These are phyloP conservation scores for Amanita subjunquillea DNA, from an alignment of 768 basidiomycete species.

Conservation along the genomic window DNA sequence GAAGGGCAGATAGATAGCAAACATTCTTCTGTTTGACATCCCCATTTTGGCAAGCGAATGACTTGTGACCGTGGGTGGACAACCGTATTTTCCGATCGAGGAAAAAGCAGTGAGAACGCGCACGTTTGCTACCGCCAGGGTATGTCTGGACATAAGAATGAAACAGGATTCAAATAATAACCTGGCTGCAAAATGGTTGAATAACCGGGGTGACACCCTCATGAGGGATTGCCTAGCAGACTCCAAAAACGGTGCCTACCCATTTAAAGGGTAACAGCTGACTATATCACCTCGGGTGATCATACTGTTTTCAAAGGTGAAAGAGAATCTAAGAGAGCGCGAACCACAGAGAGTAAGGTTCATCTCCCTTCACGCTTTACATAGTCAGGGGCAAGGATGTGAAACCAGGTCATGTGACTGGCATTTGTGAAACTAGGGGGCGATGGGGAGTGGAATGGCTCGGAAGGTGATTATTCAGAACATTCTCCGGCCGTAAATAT, in stretches of 20 bases:
- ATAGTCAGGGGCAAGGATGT: too few species aligned
- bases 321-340: conserved; percentile 76
- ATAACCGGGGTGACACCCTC: conserved; percentile 64
- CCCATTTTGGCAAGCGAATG: too few species aligned
- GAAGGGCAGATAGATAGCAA: too few species aligned
- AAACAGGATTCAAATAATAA: conserved; percentile 56
- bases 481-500: not conserved
- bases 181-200: conserved; percentile 82
- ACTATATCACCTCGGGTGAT: conserved; percentile 58
- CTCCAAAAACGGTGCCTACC: conserved; percentile 91
- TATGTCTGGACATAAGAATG: too few species aligned
- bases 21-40: too few species aligned
- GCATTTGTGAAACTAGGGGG: not conserved
- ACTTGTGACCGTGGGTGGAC: too few species aligned
- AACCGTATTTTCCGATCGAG: too few species aligned
- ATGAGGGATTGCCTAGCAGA: conserved; percentile 73
- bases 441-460: not conserved
- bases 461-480: not conserved
- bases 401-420: too few species aligned
- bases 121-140: conserved; percentile 55
- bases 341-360: too few species aligned
- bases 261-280: conserved; percentile 45
- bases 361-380: too few species aligned
- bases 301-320: conserved; percentile 93
- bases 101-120: not conserved